Conservation (phyloP, 208 protist species). For the Naegleria gruberi region DNA sequence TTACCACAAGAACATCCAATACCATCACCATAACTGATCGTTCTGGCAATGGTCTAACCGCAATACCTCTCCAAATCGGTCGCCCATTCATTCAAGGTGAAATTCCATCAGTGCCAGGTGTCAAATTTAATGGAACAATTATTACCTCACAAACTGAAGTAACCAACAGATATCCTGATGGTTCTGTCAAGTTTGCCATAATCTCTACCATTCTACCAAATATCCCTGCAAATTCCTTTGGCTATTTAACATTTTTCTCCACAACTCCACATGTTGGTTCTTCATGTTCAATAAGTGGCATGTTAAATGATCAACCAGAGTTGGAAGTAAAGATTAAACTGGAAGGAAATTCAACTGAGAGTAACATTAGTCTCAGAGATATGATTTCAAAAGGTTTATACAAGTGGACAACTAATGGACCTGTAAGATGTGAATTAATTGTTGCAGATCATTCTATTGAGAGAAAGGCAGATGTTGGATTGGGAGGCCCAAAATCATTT, state of each 20-base stretch:
- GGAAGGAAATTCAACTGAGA: neutral
- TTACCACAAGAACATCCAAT: no score
- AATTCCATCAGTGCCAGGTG: neutral
- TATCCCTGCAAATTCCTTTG: neutral
- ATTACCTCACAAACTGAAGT: neutral
- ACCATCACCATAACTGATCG: neutral
- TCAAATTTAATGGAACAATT: neutral
- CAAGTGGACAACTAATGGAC: neutral
- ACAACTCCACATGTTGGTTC: neutral
- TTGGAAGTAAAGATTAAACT: neutral
- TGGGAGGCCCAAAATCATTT: neutral
- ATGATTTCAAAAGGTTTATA: neutral
- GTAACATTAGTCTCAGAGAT: neutral
- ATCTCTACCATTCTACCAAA: neutral
- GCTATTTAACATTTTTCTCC: neutral
- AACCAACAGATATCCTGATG: neutral
- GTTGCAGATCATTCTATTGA: neutral
- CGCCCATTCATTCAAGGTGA: neutral
- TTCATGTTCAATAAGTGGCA: neutral
- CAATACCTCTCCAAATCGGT: neutral
- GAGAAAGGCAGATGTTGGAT: neutral
- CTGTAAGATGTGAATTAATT: neutral
- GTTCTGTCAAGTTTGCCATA: neutral
- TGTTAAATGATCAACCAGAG: neutral
- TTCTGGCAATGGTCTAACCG: neutral